Base-by-base conservation (phyloP, 176 grass and related monocot genomes). In the Eleusine coracana region DNA sequence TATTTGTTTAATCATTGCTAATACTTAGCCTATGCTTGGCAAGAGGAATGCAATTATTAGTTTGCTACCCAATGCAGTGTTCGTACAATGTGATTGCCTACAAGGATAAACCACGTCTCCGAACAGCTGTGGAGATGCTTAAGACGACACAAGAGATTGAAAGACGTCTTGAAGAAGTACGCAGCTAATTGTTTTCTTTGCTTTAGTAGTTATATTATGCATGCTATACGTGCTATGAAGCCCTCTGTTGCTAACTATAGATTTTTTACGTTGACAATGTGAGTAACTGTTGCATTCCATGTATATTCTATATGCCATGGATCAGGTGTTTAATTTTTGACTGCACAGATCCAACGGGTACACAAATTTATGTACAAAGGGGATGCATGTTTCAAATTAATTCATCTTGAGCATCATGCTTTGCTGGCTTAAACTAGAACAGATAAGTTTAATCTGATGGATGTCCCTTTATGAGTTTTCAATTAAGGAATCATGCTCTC, bases 21-120 rank as follows among this genome's bases (percentile, higher is more conserved):
- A 62, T 36, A 59, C 7, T 39, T 66, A 5, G 8, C 17, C 52
- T 81, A 49, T 48, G 10, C 54, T 21, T 38, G 10, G 64, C 52
- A 13, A 65, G 45, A 74, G 49, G 3, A 69, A 61, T 62, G 49
- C 18, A 74, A 29, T 77, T 65, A 75, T 68, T 75, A 60, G 37
- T 88, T 86, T 55, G 48, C 28, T 88, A 45, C 64, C 65, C 42
- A 46, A 48, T 92, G 85, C 90, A 98, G 96, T 55, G 38, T 86
- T 75, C 82, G 16, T 98, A 95, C 73, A 95, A 98, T 84, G 91
- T 92, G 52, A 91, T 98, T 75, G 87, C 76, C 27, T 98, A 98
- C 85, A 90, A 77, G 76, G 96, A 89, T 85, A 98, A 95, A 79
- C 89, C 96, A 83, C 90, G 92, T 52, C 87, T 95, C 20, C 37